Base-by-base conservation (phyloP, 345 rosid genomes). In the Cardamine resedifolia region DNA sequence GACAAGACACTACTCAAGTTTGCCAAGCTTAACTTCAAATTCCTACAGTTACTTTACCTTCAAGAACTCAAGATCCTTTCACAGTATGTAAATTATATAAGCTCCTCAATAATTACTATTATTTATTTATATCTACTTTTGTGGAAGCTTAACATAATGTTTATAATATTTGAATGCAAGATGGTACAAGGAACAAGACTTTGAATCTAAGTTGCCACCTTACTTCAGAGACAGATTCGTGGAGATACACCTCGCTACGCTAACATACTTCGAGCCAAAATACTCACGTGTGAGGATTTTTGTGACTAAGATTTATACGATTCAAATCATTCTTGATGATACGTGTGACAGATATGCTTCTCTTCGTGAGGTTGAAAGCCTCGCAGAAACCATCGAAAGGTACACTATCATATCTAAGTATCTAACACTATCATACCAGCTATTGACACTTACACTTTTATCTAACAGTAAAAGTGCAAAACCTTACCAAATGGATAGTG, bases 101-200 rank as follows among this genome's bases (percentile, higher is more conserved):
- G 24, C 11, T 15, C 53, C 4, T 15, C 8, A n/a, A 62, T 11
- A 12, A n/a, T 44, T 10, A 10, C 16, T 44, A 10, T 6, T 45
- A 27, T 33, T 58, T 18, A 9, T 24, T 2, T 51, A 12, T 26
- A 24, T 24, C 28, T 12, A 23, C 15, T 7, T 49, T 21, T 26
- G n/a, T n/a, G 14, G 34, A 18, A 52, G 34, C 19, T 26, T 52
- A 34, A 52, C 19, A 52, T 14, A 6, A 14, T 20, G 4, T 8
- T 38, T n/a, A n/a, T n/a, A 6, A 31, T 4, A 28, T 43, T 63
- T 45, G 39, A 14, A 36, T 59, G 64, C 45, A 59, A 63, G 68
- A 45, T 63, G 68, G 68, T 63, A 45, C 52, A 63, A 63, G 68
- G 68, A 45, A 2, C 39, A 43, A 15, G 55, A 63, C 10, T 27